These are phyloP conservation scores for Phoma sp. DNA, from an alignment of 2,329 filamentous ascomycete genomes.

Conservation along the genomic window DNA sequence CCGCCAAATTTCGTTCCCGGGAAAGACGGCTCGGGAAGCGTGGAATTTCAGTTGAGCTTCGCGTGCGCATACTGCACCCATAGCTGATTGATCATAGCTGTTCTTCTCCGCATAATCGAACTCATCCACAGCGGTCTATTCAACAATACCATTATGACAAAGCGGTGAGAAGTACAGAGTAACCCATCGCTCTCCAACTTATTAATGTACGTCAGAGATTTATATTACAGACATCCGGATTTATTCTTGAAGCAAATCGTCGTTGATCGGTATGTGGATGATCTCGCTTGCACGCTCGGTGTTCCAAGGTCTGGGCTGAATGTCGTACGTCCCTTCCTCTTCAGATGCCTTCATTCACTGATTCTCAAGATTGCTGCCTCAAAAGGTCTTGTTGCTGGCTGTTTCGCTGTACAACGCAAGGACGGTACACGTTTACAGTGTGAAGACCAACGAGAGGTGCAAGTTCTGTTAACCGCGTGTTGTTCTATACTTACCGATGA, in stretches of 20 bases:
- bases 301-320: constrained; percentile 70
- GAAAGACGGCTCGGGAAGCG: constrained; percentile 60
- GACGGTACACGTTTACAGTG: constrained; percentile 54
- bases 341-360: constrained; percentile 14
- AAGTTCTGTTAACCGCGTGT: neutral
- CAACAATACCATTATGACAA: constrained; percentile 58
- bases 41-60: constrained; percentile 60
- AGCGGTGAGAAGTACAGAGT: constrained; percentile 52
- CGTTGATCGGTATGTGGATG: constrained; percentile 76
- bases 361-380: constrained; percentile 69
- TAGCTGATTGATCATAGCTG: constrained; percentile 48
- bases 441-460: constrained; percentile 50
- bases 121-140: constrained; percentile 60
- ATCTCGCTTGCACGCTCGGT: constrained; percentile 72
- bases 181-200: constrained; percentile 1
- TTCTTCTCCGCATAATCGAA: constrained; percentile 61
- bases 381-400: constrained; percentile 73
- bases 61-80: neutral
- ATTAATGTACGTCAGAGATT: constrained; percentile 62
- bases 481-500: neutral
- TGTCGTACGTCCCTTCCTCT: constrained; percentile 60
- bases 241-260: constrained; percentile 72
- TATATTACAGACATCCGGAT: constrained; percentile 78
- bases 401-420: constrained; percentile 55
- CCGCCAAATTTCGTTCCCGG: constrained; percentile 58